Percentiles rank a stretch among this genome's conserved stretches.
phyloP scores from a whole-genome alignment of 2,329 filamentous ascomycete species.

The Pseudogymnoascus sp. region DNA sequence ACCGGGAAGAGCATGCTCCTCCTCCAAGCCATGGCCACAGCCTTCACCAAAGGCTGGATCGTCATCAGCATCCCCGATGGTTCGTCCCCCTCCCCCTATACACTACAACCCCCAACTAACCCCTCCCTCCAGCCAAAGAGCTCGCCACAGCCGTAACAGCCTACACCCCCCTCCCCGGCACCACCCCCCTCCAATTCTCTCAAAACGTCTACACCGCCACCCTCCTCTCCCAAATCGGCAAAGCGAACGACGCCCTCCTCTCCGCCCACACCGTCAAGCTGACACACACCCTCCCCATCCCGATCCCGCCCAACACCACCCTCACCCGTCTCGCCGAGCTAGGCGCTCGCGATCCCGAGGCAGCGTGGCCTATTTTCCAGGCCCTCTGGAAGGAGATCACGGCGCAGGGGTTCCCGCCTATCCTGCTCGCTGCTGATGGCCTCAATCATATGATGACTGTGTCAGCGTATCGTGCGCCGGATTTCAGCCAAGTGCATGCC shows the following conservation, averaged over 20 bases:
- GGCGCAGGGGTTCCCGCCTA: conserved; percentile 38
- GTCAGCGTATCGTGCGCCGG: conserved; percentile 65
- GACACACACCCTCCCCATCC: conserved; percentile 51
- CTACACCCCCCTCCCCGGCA: conserved; percentile 62
- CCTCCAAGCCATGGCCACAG: conserved; percentile 76
- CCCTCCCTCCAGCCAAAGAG: conserved; percentile 56
- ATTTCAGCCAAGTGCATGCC: conserved; percentile 70
- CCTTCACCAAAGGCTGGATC: conserved; percentile 75
- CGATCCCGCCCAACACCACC: conserved; percentile 48
- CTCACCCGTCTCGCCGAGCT: conserved; percentile 61
- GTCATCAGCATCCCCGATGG: conserved; percentile 87
- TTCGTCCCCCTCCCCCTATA: conserved; percentile 34
- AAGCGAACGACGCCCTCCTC: conserved; percentile 64
- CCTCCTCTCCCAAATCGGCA: conserved; percentile 63
- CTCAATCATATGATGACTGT: conserved; percentile 73
- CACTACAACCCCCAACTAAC: not conserved
- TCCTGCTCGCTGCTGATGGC: conserved; percentile 72
- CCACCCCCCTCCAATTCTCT: conserved; percentile 54
- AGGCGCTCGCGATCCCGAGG: conserved; percentile 65
- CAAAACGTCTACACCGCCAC: conserved; percentile 72
- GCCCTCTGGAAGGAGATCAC: conserved; percentile 76
- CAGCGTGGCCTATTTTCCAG: conserved; percentile 72
- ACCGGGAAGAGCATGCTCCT: conserved; percentile 83
- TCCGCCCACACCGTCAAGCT: conserved; percentile 39
- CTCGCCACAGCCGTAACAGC: conserved; percentile 72